A percentile compares a stretch with the other conserved stretches of the same genome.
phyloP scores from a whole-genome alignment of 306 rosid genomes.

The Abrus precatorius region DNA sequence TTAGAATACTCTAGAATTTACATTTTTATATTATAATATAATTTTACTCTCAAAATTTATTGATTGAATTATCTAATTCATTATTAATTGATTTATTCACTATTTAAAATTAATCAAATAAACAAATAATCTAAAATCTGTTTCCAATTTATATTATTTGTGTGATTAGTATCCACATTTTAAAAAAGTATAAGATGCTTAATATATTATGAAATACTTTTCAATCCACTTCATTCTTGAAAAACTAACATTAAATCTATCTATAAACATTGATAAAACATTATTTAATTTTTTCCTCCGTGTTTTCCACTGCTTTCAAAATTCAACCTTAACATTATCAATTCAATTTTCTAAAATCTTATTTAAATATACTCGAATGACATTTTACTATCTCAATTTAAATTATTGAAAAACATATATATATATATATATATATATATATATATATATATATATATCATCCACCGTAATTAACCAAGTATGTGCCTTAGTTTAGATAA shows the following conservation, averaged over 20 bases:
- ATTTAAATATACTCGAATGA: too few relatives aligned
- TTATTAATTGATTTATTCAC: background rate
- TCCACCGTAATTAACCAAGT: background rate
- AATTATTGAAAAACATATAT: too few relatives aligned
- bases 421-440: too few relatives aligned
- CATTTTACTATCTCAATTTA: background rate
- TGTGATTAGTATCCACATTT: background rate
- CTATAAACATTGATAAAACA: background rate
- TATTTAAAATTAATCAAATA: background rate
- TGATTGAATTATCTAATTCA: background rate
- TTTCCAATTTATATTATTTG: background rate
- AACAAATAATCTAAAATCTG: background rate
- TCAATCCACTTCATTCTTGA: background rate
- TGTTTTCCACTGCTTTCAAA: too few relatives aligned
- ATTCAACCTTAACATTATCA: background rate
- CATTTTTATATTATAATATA: background rate
- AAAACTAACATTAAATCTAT: background rate
- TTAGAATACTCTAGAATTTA: too few relatives aligned
- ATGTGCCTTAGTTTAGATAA: too few relatives aligned
- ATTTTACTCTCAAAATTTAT: background rate
- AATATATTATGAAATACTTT: slow-evolving; percentile 3
- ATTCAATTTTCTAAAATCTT: background rate
- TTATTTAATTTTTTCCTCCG: background rate
- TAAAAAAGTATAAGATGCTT: background rate
- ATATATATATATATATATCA: too few relatives aligned